These are phyloP conservation scores for Casuarina equisetifolia DNA, from an alignment of 306 rosid genomes.

Conservation along the genomic window DNA sequence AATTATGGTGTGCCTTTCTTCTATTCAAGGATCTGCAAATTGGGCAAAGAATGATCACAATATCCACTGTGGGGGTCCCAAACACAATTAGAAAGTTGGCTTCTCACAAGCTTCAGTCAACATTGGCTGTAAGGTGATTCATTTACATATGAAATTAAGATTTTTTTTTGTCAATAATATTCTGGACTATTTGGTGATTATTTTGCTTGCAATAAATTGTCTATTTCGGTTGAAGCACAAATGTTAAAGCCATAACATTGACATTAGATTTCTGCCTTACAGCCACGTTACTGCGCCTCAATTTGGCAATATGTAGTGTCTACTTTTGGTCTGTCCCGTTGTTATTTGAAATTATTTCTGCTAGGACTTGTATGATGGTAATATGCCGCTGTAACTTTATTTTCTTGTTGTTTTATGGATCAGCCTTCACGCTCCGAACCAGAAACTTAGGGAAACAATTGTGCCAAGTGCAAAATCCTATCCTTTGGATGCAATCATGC, in stretches of 20 bases:
- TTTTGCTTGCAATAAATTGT: constrained; percentile 14
- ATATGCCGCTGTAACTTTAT: neutral
- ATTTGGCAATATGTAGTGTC: neutral
- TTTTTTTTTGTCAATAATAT: neutral
- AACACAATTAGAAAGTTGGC: constrained; percentile 89
- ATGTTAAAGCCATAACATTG: neutral
- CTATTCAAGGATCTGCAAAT: constrained; percentile 71
- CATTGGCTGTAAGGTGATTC: constrained; percentile 89
- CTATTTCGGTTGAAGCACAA: constrained; percentile 12
- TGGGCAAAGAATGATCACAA: constrained; percentile 98
- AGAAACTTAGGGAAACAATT: constrained; percentile 86
- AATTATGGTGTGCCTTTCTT: constrained; percentile 22
- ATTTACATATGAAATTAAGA: constrained; percentile 2
- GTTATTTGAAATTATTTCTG: neutral
- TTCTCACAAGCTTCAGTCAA: constrained; percentile 93
- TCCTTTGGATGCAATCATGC: constrained; percentile 82
- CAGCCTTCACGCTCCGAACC: constrained; percentile 98
- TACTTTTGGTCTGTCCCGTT: neutral
- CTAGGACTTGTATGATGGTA: neutral
- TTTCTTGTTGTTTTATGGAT: constrained; percentile 26
- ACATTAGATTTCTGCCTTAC: neutral
- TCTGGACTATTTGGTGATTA: neutral
- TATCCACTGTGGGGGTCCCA: constrained; percentile 97
- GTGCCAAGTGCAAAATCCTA: constrained; percentile 98
- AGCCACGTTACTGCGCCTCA: neutral